Evolutionary conservation across 768 basidiomycete species (phyloP).

Genomic region (Mycena vulgaris): DNA sequence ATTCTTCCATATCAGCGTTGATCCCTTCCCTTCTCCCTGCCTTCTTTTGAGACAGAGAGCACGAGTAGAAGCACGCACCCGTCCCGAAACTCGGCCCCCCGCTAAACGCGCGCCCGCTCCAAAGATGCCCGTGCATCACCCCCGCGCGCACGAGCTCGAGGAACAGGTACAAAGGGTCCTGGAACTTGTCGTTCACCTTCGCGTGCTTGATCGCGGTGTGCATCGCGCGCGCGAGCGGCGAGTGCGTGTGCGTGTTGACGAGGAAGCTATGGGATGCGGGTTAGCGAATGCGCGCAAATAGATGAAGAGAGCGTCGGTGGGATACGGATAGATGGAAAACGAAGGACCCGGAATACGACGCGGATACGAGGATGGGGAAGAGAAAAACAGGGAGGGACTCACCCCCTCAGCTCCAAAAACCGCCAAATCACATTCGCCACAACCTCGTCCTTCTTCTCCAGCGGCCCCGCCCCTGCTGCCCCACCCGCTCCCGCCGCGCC

Average conservation of each 20-base stretch:
- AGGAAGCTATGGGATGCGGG: slow-evolving; percentile 78
- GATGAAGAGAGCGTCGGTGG: not conserved
- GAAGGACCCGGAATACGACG: too few species aligned
- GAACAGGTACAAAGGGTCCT: slow-evolving; percentile 95
- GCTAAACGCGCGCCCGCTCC: slow-evolving; percentile 90
- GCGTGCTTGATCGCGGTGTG: slow-evolving; percentile 83
- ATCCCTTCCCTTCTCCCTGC: too few species aligned
- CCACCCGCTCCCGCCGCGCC: slow-evolving; percentile 43
- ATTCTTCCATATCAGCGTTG: too few species aligned
- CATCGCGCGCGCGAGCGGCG: slow-evolving; percentile 93
- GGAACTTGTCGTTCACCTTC: slow-evolving; percentile 97
- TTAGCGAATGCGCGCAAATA: slow-evolving; percentile 9
- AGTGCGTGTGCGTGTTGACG: slow-evolving; percentile 89
- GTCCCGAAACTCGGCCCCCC: slow-evolving; percentile 96
- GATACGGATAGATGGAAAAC: too few species aligned
- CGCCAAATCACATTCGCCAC: slow-evolving; percentile 99
- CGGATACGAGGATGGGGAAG: too few species aligned
- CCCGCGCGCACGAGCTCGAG: slow-evolving; percentile 97
- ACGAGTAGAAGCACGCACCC: slow-evolving; percentile 65
- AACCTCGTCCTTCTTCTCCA: slow-evolving; percentile 98
- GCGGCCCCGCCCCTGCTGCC: slow-evolving; percentile 47
- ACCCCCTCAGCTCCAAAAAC: slow-evolving; percentile 97
- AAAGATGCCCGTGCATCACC: slow-evolving; percentile 94
- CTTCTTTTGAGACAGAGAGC: too few species aligned
- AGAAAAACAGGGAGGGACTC: slow-evolving; percentile 54